Conservation (phyloP, 2,329 filamentous ascomycete genomes). For the Botrytis paeoniae region DNA sequence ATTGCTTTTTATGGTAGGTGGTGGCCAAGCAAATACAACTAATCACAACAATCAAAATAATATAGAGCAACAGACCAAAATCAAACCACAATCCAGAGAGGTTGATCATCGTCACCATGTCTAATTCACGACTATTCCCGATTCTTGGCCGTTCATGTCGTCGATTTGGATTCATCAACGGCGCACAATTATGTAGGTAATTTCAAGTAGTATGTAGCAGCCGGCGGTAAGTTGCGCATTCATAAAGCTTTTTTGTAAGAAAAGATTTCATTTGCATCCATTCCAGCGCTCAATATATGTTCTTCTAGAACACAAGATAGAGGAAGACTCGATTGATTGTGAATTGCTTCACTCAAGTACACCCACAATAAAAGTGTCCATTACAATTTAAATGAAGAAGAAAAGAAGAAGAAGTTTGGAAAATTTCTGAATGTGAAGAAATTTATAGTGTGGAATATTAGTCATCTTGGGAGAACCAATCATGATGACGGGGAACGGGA, state of each 20-base stretch:
- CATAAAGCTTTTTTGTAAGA: slow-evolving; percentile 34
- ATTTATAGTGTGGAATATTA: slow-evolving; percentile 26
- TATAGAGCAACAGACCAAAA: too few relatives aligned
- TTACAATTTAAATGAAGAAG: slow-evolving; percentile 54
- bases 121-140: not conserved
- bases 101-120: too few relatives aligned
- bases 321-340: slow-evolving; percentile 60
- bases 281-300: slow-evolving; percentile 57
- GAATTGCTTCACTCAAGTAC: slow-evolving; percentile 50
- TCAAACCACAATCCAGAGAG: not conserved
- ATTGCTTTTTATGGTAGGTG: not conserved
- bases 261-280: slow-evolving; percentile 65
- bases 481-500: slow-evolving; percentile 21
- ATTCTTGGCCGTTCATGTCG: not conserved
- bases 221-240: slow-evolving; percentile 67
- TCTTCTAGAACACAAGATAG: slow-evolving; percentile 69
- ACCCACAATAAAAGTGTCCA: slow-evolving; percentile 71
- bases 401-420: slow-evolving; percentile 35
- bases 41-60: not conserved
- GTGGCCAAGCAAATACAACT: not conserved
- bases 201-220: slow-evolving; percentile 54
- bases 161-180: not conserved
- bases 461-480: slow-evolving; percentile 30
- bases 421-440: slow-evolving; percentile 26
- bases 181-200: not conserved